Base-by-base conservation (phyloP, 768 basidiomycete genomes). In the Mycena capillaripes region DNA sequence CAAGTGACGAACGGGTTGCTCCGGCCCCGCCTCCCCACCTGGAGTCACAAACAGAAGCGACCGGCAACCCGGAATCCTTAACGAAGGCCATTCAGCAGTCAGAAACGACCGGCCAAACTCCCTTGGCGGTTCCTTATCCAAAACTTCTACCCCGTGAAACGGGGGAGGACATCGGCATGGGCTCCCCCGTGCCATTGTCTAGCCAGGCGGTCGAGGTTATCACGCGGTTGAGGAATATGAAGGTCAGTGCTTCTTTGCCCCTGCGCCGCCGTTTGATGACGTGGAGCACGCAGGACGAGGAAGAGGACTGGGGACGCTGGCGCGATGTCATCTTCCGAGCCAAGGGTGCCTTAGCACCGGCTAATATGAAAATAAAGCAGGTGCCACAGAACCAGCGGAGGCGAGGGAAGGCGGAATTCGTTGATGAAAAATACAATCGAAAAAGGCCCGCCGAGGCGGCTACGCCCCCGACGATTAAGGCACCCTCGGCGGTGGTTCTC, bases 271-370 rank as follows among this genome's bases (percentile, higher is more conserved):
- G 64, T 32, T 44, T 10, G 60, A 66, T 61, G 58, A 65, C 66
- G 38, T 44, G 23, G 23, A 23, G 27, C 57, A 42, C 75, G 16
- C 69, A 95, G 92, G 95, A 97, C 77, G 92, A 94, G 82, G 89
- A 90, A 67, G 95, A 97, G 78, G 95, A 97, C 76, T 95, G 93
- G 93, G 90, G 94, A 69, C 89, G 95, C 52, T 95, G 94, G 94
- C 87, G 95, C 23, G 95, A 97, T 77, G 91, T 94, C 36, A 87
- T 96, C 16, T 96, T 95, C 80, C 90, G 91, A 6, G 92, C 91
- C 8, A 95, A 93, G 80, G 91, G 89, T 7, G 83, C 86, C 34
- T 81, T 95, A 74, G 81, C 82, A 36, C 87, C 89, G 0, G 79
- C 79, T 27, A 78, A 82, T 66, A 77, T 88, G 71, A 80, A 83